Conservation (phyloP, 2,329 filamentous ascomycete species). For the Aureobasidium melanogenum region DNA sequence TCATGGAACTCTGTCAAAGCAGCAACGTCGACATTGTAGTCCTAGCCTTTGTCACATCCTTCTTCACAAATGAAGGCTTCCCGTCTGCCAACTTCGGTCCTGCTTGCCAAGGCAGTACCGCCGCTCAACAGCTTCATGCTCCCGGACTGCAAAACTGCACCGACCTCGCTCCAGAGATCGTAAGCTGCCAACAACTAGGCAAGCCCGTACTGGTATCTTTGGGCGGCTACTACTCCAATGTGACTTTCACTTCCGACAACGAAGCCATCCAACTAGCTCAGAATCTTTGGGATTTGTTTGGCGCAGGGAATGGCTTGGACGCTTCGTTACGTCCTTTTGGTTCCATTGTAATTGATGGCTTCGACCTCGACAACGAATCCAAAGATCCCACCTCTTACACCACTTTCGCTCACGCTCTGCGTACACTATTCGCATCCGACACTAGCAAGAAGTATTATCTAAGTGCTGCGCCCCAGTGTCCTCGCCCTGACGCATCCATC, state of each 20-base stretch:
- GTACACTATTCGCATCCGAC: slow-evolving; percentile 22
- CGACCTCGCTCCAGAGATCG: slow-evolving; percentile 26
- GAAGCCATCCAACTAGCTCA: slow-evolving; percentile 25
- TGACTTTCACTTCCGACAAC: slow-evolving; percentile 21
- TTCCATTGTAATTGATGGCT: slow-evolving; percentile 26
- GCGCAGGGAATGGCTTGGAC: slow-evolving; percentile 20
- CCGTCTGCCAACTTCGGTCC: slow-evolving; percentile 28
- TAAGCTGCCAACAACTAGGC: slow-evolving; percentile 29
- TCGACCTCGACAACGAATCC: slow-evolving; percentile 32
- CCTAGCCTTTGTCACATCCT: slow-evolving; percentile 26
- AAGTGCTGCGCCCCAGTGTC: slow-evolving; percentile 33
- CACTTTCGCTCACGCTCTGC: slow-evolving; percentile 26
- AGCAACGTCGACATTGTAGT: slow-evolving; percentile 30
- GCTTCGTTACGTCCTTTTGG: slow-evolving; percentile 26
- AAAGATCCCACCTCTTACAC: slow-evolving; percentile 21
- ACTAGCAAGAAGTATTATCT: slow-evolving; percentile 27
- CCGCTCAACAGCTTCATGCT: slow-evolving; percentile 25
- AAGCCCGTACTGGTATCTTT: slow-evolving; percentile 34
- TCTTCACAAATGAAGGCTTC: slow-evolving; percentile 25
- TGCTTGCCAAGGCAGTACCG: slow-evolving; percentile 26
- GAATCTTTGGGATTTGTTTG: slow-evolving; percentile 30
- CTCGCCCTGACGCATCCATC: slow-evolving; percentile 30
- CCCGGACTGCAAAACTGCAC: slow-evolving; percentile 32
- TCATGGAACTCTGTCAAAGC: slow-evolving; percentile 25
- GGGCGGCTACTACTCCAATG: slow-evolving; percentile 22